A percentile compares a stretch with the other conserved stretches of the same genome.
Evolutionary conservation across 495 filamentous ascomycete genomes (phyloP).

Genomic region (Cenococcum geophilum): DNA sequence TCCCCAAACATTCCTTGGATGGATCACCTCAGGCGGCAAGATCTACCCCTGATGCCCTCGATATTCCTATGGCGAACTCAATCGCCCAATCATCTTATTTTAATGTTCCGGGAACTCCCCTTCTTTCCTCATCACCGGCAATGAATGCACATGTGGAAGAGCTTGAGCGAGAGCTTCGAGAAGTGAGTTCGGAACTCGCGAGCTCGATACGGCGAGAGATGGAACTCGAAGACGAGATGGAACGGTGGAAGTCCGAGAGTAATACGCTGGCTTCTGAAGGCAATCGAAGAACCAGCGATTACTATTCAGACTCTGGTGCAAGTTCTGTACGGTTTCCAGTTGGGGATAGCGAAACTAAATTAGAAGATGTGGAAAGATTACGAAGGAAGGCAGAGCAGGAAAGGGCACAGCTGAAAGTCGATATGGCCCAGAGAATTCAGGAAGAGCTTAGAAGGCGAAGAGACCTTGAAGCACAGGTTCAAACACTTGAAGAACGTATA

Average conservation of each 20-base stretch:
- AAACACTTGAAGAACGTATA: constrained; percentile 69
- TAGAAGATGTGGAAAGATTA: constrained; percentile 78
- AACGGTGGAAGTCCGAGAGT: constrained; percentile 69
- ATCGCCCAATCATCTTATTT: constrained; percentile 32
- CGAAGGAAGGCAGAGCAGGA: constrained; percentile 85
- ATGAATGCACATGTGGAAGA: constrained; percentile 55
- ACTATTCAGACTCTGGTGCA: constrained; percentile 92
- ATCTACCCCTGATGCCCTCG: constrained; percentile 38
- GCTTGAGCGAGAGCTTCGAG: constrained; percentile 87
- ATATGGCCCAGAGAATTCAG: constrained; percentile 74
- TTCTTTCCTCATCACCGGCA: constrained; percentile 41
- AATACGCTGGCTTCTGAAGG: constrained; percentile 38
- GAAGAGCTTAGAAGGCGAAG: constrained; percentile 72
- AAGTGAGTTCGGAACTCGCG: constrained; percentile 87
- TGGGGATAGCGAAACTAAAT: constrained; percentile 56
- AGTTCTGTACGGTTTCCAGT: constrained; percentile 70
- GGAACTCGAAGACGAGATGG: constrained; percentile 91
- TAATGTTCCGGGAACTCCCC: constrained; percentile 38
- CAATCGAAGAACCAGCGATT: constrained; percentile 85
- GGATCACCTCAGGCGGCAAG: constrained; percentile 33
- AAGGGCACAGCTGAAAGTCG: constrained; percentile 77
- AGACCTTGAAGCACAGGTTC: constrained; percentile 72
- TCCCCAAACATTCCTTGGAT: constrained; percentile 37
- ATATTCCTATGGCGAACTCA: constrained; percentile 38
- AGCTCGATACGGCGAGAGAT: constrained; percentile 90